A percentile compares a stretch with the other conserved stretches of the same genome.
phyloP scores from a whole-genome alignment of 1,284 basidiomycete genomes.

The Xerocomus cyaneibrunnescens region DNA sequence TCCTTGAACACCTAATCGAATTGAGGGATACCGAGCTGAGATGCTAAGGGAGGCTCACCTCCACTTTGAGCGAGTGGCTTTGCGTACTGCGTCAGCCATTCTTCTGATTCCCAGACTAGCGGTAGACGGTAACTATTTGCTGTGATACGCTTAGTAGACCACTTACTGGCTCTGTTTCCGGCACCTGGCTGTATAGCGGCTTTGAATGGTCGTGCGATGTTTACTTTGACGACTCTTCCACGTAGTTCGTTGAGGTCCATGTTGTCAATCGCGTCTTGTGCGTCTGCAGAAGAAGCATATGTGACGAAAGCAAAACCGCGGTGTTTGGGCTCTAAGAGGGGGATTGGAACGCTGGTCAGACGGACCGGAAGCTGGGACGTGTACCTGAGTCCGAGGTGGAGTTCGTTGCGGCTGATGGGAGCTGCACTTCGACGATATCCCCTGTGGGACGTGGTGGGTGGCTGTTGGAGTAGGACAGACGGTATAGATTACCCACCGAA shows the following conservation, averaged over 20 bases:
- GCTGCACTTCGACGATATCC: constrained; percentile 78
- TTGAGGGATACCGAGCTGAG: constrained; percentile 12
- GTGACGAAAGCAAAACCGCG: constrained; percentile 83
- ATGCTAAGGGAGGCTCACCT: constrained; percentile 44
- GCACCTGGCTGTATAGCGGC: constrained; percentile 54
- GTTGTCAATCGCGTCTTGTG: constrained; percentile 85
- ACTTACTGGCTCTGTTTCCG: constrained; percentile 73
- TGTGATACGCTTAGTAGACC: neutral
- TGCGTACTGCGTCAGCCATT: constrained; percentile 73
- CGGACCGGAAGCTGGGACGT: constrained; percentile 11
- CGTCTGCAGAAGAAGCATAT: constrained; percentile 70
- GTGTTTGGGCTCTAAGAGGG: constrained; percentile 62
- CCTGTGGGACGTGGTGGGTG: constrained; percentile 44
- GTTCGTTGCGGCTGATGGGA: constrained; percentile 67
- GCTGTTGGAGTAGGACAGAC: constrained; percentile 1
- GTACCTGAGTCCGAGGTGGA: constrained; percentile 53
- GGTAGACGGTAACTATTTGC: constrained; percentile 9
- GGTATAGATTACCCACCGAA: constrained; percentile 57
- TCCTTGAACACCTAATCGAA: constrained; percentile 54
- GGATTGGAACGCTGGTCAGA: constrained; percentile 2
- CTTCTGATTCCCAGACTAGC: constrained; percentile 85
- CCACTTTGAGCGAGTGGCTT: constrained; percentile 72
- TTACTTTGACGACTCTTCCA: constrained; percentile 75
- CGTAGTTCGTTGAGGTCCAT: constrained; percentile 83
- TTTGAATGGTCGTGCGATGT: constrained; percentile 73